A percentile compares a stretch with the other conserved stretches of the same genome.
phyloP scores from a whole-genome alignment of 2,329 filamentous ascomycete genomes.

The Cladobotryum mycophilum region DNA sequence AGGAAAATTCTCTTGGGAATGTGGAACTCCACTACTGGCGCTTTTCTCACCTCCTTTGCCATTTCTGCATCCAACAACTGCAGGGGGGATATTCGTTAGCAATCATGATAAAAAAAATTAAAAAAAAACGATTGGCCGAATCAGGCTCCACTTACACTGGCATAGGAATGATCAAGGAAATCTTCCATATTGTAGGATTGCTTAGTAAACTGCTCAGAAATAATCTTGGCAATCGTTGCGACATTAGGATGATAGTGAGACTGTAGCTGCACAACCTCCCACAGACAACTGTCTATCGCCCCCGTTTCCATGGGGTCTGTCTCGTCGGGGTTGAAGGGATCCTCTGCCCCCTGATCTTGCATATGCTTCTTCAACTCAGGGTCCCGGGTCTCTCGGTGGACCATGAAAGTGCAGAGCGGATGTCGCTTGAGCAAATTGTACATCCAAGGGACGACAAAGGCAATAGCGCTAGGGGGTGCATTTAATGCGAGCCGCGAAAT shows the following conservation, averaged over 20 bases:
- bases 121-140: neutral
- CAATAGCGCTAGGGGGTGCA: constrained; percentile 82
- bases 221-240: constrained; percentile 85
- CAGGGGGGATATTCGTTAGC: constrained; percentile 24
- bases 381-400: constrained; percentile 68
- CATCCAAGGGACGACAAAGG: constrained; percentile 83
- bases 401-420: constrained; percentile 90
- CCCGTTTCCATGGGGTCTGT: constrained; percentile 75
- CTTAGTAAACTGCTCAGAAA: constrained; percentile 96
- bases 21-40: constrained; percentile 85
- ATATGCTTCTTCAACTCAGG: constrained; percentile 51
- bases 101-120: constrained; percentile 1
- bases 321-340: constrained; percentile 73
- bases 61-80: constrained; percentile 81
- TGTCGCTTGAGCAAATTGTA: constrained; percentile 93
- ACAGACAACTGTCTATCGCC: constrained; percentile 88
- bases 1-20: constrained; percentile 81
- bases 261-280: constrained; percentile 89
- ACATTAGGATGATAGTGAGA: constrained; percentile 97
- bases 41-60: constrained; percentile 74
- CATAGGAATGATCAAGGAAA: constrained; percentile 92
- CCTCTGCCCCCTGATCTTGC: constrained; percentile 54
- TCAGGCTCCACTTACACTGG: constrained; percentile 50
- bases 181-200: constrained; percentile 92
- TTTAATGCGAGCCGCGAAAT: constrained; percentile 77